Percentiles rank a stretch among this genome's conserved stretches.
Evolutionary conservation across 495 filamentous ascomycete genomes (phyloP).

Genomic region (Aspergillus nidulans): DNA sequence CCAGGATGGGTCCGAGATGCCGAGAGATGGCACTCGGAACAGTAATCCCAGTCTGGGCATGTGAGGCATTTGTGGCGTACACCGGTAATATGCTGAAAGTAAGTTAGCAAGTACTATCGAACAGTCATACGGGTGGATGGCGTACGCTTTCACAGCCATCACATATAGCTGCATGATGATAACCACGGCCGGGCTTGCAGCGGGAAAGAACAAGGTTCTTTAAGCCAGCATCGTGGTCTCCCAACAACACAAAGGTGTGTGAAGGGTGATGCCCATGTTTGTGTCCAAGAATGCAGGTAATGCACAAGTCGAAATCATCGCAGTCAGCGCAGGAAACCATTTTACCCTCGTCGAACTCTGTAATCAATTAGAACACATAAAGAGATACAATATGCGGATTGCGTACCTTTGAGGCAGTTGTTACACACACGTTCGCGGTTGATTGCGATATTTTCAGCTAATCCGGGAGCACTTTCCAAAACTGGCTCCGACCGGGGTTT

Average conservation of each 20-base stretch:
- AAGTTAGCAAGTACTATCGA: slow-evolving; percentile 21
- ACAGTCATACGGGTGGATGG: neutral
- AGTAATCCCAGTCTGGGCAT: slow-evolving; percentile 98
- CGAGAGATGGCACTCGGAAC: slow-evolving; percentile 66
- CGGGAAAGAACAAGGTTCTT: slow-evolving; percentile 50
- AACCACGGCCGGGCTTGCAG: slow-evolving; percentile 75
- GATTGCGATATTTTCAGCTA: slow-evolving; percentile 5
- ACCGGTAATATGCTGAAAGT: slow-evolving; percentile 64
- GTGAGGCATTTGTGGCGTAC: slow-evolving; percentile 95
- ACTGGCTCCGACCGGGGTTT: slow-evolving; percentile 16
- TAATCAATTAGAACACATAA: slow-evolving; percentile 11
- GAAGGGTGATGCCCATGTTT: slow-evolving; percentile 91
- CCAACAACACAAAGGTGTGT: slow-evolving; percentile 61
- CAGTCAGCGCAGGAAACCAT: slow-evolving; percentile 84
- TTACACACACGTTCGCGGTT: slow-evolving; percentile 76
- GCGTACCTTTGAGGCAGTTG: slow-evolving; percentile 73
- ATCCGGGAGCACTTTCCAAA: slow-evolving; percentile 6
- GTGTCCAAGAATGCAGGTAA: slow-evolving; percentile 66
- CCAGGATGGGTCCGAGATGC: slow-evolving; percentile 66
- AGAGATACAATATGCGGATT: neutral
- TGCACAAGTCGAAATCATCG: slow-evolving; percentile 89
- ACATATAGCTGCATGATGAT: slow-evolving; percentile 81
- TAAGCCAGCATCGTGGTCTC: slow-evolving; percentile 34
- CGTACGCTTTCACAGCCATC: slow-evolving; percentile 85
- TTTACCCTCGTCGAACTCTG: slow-evolving; percentile 67